Percentiles rank a stretch among this genome's conserved stretches.
phyloP scores from a whole-genome alignment of 495 filamentous ascomycete species.

The Rostrohypoxylon terebratum region DNA sequence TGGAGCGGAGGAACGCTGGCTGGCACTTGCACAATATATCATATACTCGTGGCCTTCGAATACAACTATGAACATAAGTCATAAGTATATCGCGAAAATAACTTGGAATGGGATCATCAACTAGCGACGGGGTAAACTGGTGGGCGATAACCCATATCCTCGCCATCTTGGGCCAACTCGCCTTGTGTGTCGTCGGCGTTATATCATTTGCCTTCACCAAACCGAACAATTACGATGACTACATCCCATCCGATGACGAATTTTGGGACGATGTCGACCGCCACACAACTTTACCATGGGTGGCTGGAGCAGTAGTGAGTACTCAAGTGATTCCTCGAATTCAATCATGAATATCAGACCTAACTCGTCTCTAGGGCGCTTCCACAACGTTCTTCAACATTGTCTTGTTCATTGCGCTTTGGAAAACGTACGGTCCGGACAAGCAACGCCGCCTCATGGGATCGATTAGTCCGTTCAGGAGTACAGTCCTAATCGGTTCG shows the following conservation, averaged over 20 bases:
- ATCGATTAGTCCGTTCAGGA: background rate
- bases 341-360: background rate
- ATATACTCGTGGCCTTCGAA: background rate
- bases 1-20: background rate
- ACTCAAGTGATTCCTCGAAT: background rate
- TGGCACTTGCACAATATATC: background rate
- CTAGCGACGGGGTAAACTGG: slow-evolving; percentile 10
- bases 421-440: slow-evolving; percentile 4
- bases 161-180: slow-evolving; percentile 22
- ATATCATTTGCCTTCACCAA: background rate
- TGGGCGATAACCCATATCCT: slow-evolving; percentile 21
- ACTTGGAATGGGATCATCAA: slow-evolving; percentile 13
- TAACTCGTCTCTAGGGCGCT: slow-evolving; percentile 26
- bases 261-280: background rate
- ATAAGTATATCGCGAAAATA: slow-evolving; percentile 1
- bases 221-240: background rate
- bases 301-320: slow-evolving; percentile 27
- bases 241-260: slow-evolving; percentile 12
- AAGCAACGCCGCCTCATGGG: background rate
- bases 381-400: slow-evolving; percentile 13
- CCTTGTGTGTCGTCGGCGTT: slow-evolving; percentile 13
- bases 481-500: slow-evolving; percentile 9
- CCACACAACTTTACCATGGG: slow-evolving; percentile 16
- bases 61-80: background rate
- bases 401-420: slow-evolving; percentile 15